Evolutionary conservation across 805 yeast species (phyloP), one percentile per base, ranked within the genome.

Genomic region (Saccharomycopsis lassenensis): DNA sequence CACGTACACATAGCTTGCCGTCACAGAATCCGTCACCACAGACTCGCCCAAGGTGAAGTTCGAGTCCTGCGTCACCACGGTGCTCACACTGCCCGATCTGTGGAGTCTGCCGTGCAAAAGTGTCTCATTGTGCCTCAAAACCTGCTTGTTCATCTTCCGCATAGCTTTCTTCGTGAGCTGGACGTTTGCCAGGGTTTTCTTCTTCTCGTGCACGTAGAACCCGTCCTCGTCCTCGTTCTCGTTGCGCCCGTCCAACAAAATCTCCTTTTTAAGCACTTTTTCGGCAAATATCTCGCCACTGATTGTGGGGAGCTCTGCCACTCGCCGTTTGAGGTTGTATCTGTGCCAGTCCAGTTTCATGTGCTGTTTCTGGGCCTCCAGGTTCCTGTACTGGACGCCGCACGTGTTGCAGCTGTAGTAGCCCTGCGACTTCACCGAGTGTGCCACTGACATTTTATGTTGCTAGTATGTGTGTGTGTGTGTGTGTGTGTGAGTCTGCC

Each of bases 271-370:
- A 2, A 14, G 11, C 31, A 74, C 69, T 49, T 74, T 72, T 47
- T 72, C 77, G 1, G 77, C 77, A 55, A 72, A 72, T 4, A 63
- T 54, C 33, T 70, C 80, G 2, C 84, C 72, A 14, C 76, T 59
- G 21, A 86, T 72, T 1, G 94, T 78, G 5, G 87, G 78, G 40
- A 86, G 59, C 21, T 70, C 69, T 1, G 95, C 94, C 22, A 91
- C 95, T 50, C 95, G 71, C 60, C 98, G 74, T 54, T 91, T 91
- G 52, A 91, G 67, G 52, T 91, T 91, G 58, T 91, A 91, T 45
- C 98, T 70, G 54, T 91, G 98, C 98, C 98, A 91, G 39, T 91
- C 98, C 2, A 95, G 77, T 54, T 83, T 85, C 98, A 91, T 91
- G 55, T 91, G 98, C 46, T 69, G 69, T 44, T 97, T 68, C 60